A percentile compares a stretch with the other conserved stretches of the same genome.
phyloP scores from a whole-genome alignment of 2,329 filamentous ascomycete genomes.

The Dryadomyces sulphureus region DNA sequence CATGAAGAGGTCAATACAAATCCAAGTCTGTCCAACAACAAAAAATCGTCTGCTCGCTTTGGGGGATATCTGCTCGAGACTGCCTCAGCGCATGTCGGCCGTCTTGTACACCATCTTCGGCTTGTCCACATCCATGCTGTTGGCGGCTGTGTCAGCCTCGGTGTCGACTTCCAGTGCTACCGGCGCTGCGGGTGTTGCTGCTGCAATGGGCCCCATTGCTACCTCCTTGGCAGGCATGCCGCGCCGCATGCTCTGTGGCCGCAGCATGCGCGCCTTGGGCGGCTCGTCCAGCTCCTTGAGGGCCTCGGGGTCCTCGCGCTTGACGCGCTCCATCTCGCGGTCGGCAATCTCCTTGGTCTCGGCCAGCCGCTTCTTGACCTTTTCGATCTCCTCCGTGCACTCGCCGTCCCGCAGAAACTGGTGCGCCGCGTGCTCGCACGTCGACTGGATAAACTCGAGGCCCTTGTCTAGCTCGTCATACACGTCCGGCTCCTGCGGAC shows the following conservation, averaged over 20 bases:
- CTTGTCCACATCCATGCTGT: slow-evolving; percentile 19
- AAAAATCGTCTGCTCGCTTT: background rate
- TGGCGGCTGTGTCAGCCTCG: no score
- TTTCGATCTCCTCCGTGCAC: slow-evolving; percentile 61
- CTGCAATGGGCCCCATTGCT: background rate
- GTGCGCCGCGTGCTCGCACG: slow-evolving; percentile 78
- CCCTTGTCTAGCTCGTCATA: slow-evolving; percentile 66
- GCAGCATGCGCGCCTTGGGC: slow-evolving; percentile 30
- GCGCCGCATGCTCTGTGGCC: slow-evolving; percentile 37
- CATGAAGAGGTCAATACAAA: background rate
- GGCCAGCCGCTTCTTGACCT: slow-evolving; percentile 49
- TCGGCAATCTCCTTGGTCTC: slow-evolving; percentile 47
- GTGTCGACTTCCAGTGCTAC: no score
- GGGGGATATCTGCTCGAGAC: background rate
- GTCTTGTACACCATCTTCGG: slow-evolving; percentile 27
- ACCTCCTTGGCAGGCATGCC: slow-evolving; percentile 19
- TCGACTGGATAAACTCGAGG: slow-evolving; percentile 63
- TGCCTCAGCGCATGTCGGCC: slow-evolving; percentile 11
- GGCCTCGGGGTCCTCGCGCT: slow-evolving; percentile 34
- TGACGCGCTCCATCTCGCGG: slow-evolving; percentile 41
- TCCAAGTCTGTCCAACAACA: background rate
- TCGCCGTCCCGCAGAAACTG: slow-evolving; percentile 81
- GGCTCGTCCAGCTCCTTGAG: slow-evolving; percentile 22
- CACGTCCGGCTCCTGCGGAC: slow-evolving; percentile 25
- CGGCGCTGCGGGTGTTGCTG: background rate